Base-by-base conservation (phyloP, 176 grass and related monocot genomes). In the Pontederia crassipes region DNA sequence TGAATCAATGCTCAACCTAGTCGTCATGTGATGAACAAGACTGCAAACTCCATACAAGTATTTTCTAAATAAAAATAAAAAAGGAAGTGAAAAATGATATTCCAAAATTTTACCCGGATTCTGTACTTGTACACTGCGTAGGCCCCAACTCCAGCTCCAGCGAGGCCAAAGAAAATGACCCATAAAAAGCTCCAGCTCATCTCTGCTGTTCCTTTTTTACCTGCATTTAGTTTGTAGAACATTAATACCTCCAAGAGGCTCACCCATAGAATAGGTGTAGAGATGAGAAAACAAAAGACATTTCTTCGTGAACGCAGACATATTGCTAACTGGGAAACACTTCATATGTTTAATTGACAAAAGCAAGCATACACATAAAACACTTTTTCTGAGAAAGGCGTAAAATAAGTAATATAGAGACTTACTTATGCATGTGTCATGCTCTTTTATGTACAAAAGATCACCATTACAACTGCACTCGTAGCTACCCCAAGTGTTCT, bases 341-440 rank as follows among this genome's bases (percentile, higher is more conserved):
- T 40, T 4, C 2, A 7, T 40, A 7, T 7, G 6, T 7, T 7
- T 40, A 40, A 4, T 40, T 40, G 32, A 40, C 2, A 3, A 40
- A 40, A 40, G 6, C 32, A 40, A 40, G 32, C 6, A 7, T 40
- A 40, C 32, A 24, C 20, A 24, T 24, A 24, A 24, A 24, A 24
- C 32, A 40, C 6, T 40, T 40, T 35, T 40, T 40, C 32, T 40
- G 4, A 40, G 32, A 40, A 24, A 24, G 32, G 6, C 6, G 32
- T 40, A 40, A n/a, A 50, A 14, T 24, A 45, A 10, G 16, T 10
- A 71, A 58, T 45, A 49, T n/a, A 68, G 52, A 45, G 65, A 28
- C 79, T 57, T 74, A 98, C 93, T 98, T 80, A 98, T 91, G 77
- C 93, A 98, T 72, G 93, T 83, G 73, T 98, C 87, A 62, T 98